A percentile compares a stretch with the other conserved stretches of the same genome.
Conservation (phyloP, 768 basidiomycete species). For the Termitomyces sp. region DNA sequence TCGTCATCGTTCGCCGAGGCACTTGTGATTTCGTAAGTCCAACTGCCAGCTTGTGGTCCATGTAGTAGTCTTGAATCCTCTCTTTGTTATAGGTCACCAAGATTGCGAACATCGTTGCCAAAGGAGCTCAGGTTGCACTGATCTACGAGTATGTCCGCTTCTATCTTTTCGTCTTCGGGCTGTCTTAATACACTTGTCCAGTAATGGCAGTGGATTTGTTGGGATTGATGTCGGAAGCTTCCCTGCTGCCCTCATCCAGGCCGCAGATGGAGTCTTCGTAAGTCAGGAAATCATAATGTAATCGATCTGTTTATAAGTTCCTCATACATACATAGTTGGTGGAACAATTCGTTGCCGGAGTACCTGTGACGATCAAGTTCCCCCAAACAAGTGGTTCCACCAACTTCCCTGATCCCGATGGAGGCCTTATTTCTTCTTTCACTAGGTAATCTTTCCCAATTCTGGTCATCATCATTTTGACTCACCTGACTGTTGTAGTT, state of each 20-base stretch:
- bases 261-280: slow-evolving; percentile 53
- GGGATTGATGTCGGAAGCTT: slow-evolving; percentile 42
- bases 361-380: slow-evolving; percentile 40
- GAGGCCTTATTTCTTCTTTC: slow-evolving; percentile 55
- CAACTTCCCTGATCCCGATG: slow-evolving; percentile 44
- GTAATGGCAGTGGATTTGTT: slow-evolving; percentile 46
- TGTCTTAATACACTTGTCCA: slow-evolving; percentile 16
- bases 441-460: slow-evolving; percentile 25
- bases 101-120: slow-evolving; percentile 47
- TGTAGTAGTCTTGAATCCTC: neutral
- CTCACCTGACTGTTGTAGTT: slow-evolving; percentile 28
- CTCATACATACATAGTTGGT: slow-evolving; percentile 46
- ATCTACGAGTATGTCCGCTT: slow-evolving; percentile 50
- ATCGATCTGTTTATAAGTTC: neutral
- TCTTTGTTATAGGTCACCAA: slow-evolving; percentile 42
- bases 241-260: slow-evolving; percentile 47
- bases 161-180: neutral
- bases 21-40: slow-evolving; percentile 50
- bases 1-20: slow-evolving; percentile 58
- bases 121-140: slow-evolving; percentile 43
- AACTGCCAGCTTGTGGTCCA: neutral
- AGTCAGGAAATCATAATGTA: neutral
- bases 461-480: neutral
- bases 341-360: slow-evolving; percentile 43
- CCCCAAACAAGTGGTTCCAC: slow-evolving; percentile 40